Base-by-base conservation (phyloP, 306 rosid species). In the Medicago lupulina region DNA sequence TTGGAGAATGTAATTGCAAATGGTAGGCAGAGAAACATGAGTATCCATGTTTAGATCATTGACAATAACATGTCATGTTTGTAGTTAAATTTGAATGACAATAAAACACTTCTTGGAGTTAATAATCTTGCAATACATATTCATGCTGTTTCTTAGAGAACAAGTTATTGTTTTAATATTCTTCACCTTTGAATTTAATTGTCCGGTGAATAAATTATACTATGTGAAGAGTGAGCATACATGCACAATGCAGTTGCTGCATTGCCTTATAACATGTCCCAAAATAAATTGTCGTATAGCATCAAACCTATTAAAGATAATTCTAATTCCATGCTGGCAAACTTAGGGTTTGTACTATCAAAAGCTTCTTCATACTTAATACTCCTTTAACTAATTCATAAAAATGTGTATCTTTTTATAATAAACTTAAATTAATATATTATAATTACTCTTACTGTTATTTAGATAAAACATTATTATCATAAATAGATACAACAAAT, bases 121-220 rank as follows among this genome's bases (percentile, higher is more conserved):
- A 83, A 83, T 21, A 60, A 76, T 36, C 9, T 31, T 53, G 6
- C 15, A 28, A n/a, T 17, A 19, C 70, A 74, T 62, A 43, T 34
- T 61, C 51, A 62, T 74, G 74, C 12, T 44, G 28, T 28, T 61
- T 4, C 18, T 61, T 50, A 74, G 70, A 67, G 58, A 67, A 66
- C 13, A 23, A 39, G 16, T 23, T 18, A 34, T 13, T 61, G 9
- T 40, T 51, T 46, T 55, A 21, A 39, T 61, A 47, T 67, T 59
- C 10, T 38, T 69, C 34, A 25, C 9, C 0, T 53, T 14, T 69
- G 13, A 75, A 81, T 51, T 60, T 69, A 61, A 69, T 39, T 51
- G 40, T 61, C 7, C 58, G 36, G 8, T 25, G 61, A 75, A 25
- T 28, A 75, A 39, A 81, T 34, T 78, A 59, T 36, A 11, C 21